Percentiles rank a stretch among this genome's conserved stretches.
These are phyloP conservation scores for Vinca minor DNA, from an alignment of 257 asterid species.

Conservation along the genomic window DNA sequence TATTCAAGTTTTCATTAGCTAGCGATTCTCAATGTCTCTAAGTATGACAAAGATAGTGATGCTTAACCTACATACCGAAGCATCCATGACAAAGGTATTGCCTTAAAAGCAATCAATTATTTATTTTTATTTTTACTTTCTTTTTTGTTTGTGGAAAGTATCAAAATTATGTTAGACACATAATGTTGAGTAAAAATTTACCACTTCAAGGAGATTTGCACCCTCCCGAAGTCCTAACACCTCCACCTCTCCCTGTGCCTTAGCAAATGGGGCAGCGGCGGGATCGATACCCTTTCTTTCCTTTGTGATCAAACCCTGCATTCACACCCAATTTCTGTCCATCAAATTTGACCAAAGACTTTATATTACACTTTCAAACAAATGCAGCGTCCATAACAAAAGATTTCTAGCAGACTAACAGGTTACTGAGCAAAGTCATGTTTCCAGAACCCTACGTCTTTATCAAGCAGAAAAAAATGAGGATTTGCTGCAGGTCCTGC, in stretches of 20 bases:
- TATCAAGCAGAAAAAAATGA: conserved; percentile 92
- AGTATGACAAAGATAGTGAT: conserved; percentile 5
- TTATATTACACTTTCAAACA: background rate
- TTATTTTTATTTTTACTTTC: too few relatives aligned
- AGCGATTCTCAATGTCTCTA: background rate
- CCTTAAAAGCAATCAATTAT: too few relatives aligned
- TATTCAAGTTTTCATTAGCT: conserved; percentile 10
- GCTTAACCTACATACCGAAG: background rate
- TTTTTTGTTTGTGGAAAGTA: background rate
- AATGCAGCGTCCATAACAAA: background rate
- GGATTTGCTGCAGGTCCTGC: conserved; percentile 69
- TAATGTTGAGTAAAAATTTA: conserved; percentile 20
- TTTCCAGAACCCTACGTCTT: conserved; percentile 52
- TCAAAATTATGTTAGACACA: background rate
- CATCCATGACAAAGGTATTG: background rate
- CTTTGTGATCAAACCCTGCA: conserved; percentile 88
- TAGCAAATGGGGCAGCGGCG: conserved; percentile 91
- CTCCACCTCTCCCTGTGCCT: conserved; percentile 49
- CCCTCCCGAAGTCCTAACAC: conserved; percentile 82
- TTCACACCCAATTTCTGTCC: conserved; percentile 22
- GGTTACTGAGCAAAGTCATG: conserved; percentile 5
- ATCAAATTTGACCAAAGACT: conserved; percentile 6
- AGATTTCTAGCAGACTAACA: background rate
- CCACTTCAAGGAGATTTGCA: conserved; percentile 82
- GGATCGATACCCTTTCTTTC: conserved; percentile 83